These are phyloP conservation scores for Domatiomyces catenatus DNA, from an alignment of 2,329 filamentous ascomycete species.

Conservation along the genomic window DNA sequence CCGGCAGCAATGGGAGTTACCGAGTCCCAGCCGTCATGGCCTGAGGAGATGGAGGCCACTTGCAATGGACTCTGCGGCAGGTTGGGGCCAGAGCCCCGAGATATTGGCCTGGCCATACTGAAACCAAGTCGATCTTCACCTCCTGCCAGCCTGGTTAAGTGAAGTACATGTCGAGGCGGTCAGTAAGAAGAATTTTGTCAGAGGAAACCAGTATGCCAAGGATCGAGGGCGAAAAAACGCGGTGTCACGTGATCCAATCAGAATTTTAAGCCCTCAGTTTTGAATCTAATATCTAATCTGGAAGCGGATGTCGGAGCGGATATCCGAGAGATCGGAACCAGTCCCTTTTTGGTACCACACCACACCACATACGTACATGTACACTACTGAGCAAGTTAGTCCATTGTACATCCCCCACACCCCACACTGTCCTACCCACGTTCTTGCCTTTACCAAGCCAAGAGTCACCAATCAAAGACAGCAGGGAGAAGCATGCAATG, in stretches of 20 bases:
- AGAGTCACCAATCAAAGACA: not conserved
- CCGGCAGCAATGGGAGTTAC: conserved; percentile 45
- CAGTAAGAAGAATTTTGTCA: not conserved
- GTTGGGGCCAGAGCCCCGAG: conserved; percentile 5
- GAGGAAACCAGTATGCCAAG: not conserved
- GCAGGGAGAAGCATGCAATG: not conserved
- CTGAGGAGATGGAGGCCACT: conserved; percentile 26
- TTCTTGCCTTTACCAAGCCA: not conserved
- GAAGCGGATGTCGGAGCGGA: not conserved
- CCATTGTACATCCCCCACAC: no score
- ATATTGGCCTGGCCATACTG: conserved; percentile 1
- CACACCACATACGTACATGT: no score
- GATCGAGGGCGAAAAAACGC: not conserved
- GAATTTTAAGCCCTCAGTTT: no score
- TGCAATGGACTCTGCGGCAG: conserved; percentile 26
- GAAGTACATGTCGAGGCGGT: not conserved
- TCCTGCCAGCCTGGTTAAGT: not conserved
- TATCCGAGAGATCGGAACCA: not conserved
- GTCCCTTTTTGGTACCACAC: no score
- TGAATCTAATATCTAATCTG: no score
- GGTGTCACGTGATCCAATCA: not conserved
- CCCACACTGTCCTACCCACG: not conserved
- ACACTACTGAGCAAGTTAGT: no score
- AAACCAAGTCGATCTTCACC: not conserved
- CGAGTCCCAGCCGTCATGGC: conserved; percentile 16